Base-by-base conservation (phyloP, 257 asterid species). In the Solanum paucissectum region DNA sequence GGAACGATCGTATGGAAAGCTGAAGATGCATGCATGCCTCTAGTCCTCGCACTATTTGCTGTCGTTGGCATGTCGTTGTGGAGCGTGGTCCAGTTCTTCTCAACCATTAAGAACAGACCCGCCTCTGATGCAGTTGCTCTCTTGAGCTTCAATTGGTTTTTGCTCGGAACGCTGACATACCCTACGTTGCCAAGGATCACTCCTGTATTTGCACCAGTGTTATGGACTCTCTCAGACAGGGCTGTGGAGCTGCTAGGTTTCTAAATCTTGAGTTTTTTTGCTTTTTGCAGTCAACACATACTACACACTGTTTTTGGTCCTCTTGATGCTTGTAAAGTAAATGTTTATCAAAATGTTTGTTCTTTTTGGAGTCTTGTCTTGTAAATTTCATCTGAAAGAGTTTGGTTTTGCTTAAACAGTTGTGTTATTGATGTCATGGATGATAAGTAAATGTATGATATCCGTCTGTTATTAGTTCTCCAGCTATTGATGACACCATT, bases 81-180 rank as follows among this genome's bases (percentile, higher is more conserved):
- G 84, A 93, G 98, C 2, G 95, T 90, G 58, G 88, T 93, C 42
- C 90, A 11, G 52, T 90, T 91, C 86, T 91, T 91, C 68, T 37
- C 84, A 27, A 87, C 91, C n/a, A 77, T 92, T 16, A 89, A 90
- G 66, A 90, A 92, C 74, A 93, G 85, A 75, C 94, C 93, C 4
- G 94, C 94, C 1, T 79, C 88, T 9, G 95, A 92, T 71, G 93
- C 93, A 0, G 93, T 94, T 27, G 94, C 88, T 42, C 99, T 96
- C 88, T 86, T 96, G 88, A 90, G 99, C 93, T 88, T 93, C 89
- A 95, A 96, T 90, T 96, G 95, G 93, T 96, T 95, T 87, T 86
- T 95, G 55, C 95, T 96, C 0, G 98, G 99, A 36, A 85, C 91
- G 1, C 81, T 94, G 76, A 88, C 94, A 2, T 91, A 87, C 86